Percentiles rank a stretch among this genome's conserved stretches.
Evolutionary conservation across 2,329 filamentous ascomycete genomes (phyloP).

Genomic region (Xylariaceae sp.): DNA sequence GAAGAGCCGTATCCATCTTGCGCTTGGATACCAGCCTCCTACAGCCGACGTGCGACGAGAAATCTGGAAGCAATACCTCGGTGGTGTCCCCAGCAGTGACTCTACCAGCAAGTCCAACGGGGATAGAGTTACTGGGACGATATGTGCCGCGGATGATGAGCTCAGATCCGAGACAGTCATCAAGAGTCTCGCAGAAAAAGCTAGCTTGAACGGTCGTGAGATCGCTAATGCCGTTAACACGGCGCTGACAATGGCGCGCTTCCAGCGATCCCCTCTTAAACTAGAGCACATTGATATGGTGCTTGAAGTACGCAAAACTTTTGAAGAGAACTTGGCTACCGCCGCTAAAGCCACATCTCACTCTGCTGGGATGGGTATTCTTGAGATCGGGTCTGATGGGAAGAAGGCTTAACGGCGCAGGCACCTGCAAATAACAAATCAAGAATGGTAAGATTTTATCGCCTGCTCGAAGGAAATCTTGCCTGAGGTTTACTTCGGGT

Average conservation of each 20-base stretch:
- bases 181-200: conserved; percentile 12
- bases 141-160: no score
- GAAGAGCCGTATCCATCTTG: conserved; percentile 39
- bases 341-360: no score
- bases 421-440: no score
- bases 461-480: no score
- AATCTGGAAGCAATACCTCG: conserved; percentile 25
- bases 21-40: conserved; percentile 30
- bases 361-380: no score
- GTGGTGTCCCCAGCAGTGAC: conserved; percentile 9
- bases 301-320: conserved; percentile 21
- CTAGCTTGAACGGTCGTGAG: conserved; percentile 25
- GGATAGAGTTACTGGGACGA: no score
- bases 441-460: no score
- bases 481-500: no score
- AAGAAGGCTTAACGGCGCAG: no score
- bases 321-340: conserved; percentile 22
- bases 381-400: no score
- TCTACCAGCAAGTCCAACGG: no score
- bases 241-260: conserved; percentile 25
- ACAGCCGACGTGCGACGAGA: conserved; percentile 19
- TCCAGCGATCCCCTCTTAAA: conserved; percentile 18
- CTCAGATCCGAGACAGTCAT: conserved; percentile 13
- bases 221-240: conserved; percentile 27
- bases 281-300: conserved; percentile 27